phyloP scores from a whole-genome alignment of 495 filamentous ascomycete species.

The Penicilliopsis zonata region DNA sequence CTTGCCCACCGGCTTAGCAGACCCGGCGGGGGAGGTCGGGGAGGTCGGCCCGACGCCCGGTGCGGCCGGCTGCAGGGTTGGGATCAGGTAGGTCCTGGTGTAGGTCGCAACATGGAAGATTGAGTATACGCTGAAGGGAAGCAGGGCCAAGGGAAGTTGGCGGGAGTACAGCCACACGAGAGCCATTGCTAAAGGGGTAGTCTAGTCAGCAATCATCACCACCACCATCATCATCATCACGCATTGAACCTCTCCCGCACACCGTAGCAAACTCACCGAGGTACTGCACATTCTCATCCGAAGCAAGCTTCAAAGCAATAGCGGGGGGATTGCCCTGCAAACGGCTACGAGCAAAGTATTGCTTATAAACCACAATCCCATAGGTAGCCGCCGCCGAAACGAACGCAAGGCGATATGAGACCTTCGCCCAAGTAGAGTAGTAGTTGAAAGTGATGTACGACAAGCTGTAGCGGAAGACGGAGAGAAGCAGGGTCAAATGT shows the following conservation, averaged over 20 bases:
- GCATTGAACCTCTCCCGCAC: neutral
- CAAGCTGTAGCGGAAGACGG: slow-evolving; percentile 66
- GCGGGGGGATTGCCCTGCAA: slow-evolving; percentile 45
- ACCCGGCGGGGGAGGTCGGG: slow-evolving; percentile 39
- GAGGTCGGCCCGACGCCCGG: slow-evolving; percentile 32
- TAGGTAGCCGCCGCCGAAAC: slow-evolving; percentile 82
- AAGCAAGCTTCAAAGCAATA: slow-evolving; percentile 49
- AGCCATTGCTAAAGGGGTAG: slow-evolving; percentile 60
- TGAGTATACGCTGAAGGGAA: slow-evolving; percentile 94
- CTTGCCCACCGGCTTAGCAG: slow-evolving; percentile 44
- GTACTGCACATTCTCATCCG: slow-evolving; percentile 97
- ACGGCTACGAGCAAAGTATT: slow-evolving; percentile 69
- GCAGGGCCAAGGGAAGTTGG: slow-evolving; percentile 78
- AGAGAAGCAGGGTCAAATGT: slow-evolving; percentile 74
- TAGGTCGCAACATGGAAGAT: slow-evolving; percentile 92
- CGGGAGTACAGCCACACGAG: slow-evolving; percentile 88
- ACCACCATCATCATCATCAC: neutral
- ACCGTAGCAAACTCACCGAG: slow-evolving; percentile 52
- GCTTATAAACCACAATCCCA: slow-evolving; percentile 99
- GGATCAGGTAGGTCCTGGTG: slow-evolving; percentile 41
- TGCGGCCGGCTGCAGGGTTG: slow-evolving; percentile 31
- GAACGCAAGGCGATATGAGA: slow-evolving; percentile 85
- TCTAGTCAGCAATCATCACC: slow-evolving; percentile 1
- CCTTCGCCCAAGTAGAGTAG: slow-evolving; percentile 56
- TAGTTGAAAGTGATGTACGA: slow-evolving; percentile 78